A percentile compares a stretch with the other conserved stretches of the same genome.
Evolutionary conservation across 805 yeast genomes (phyloP).

Genomic region (Isabelozyma pseudorhagii): DNA sequence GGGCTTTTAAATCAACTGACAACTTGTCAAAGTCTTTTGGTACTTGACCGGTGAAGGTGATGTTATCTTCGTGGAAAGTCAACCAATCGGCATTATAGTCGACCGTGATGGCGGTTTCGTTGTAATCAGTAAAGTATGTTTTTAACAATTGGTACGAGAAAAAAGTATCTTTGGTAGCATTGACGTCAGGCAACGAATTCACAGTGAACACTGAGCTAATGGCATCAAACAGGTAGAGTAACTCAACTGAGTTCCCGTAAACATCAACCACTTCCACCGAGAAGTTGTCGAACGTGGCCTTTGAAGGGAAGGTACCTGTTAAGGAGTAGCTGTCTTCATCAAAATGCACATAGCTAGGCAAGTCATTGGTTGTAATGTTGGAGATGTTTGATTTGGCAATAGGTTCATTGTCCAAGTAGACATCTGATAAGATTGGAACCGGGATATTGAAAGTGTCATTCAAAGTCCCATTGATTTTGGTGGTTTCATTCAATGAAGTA

Average conservation of each 20-base stretch:
- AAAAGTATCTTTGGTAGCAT: conserved; percentile 64
- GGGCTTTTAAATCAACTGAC: conserved; percentile 26
- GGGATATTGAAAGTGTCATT: conserved; percentile 50
- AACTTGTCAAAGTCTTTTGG: conserved; percentile 26
- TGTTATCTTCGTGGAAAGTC: conserved; percentile 52
- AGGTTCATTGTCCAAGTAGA: conserved; percentile 59
- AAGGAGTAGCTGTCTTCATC: conserved; percentile 38
- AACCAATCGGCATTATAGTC: conserved; percentile 59
- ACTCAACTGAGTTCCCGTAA: conserved; percentile 56
- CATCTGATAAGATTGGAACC: conserved; percentile 59
- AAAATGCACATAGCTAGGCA: conserved; percentile 62
- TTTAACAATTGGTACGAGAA: conserved; percentile 55
- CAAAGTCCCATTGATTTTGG: conserved; percentile 65
- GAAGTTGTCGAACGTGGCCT: conserved; percentile 42
- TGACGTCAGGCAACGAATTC: conserved; percentile 49
- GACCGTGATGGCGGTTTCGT: conserved; percentile 48
- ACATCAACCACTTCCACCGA: conserved; percentile 56
- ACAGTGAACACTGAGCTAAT: conserved; percentile 57
- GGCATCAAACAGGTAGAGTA: conserved; percentile 57
- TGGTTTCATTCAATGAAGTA: conserved; percentile 55
- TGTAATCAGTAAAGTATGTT: conserved; percentile 54
- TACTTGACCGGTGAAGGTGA: conserved; percentile 69
- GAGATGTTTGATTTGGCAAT: conserved; percentile 55
- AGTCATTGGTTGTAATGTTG: conserved; percentile 42
- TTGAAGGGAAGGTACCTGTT: conserved; percentile 55